phyloP scores from a whole-genome alignment of 495 filamentous ascomycete genomes.

The Elaphomyces granulatus region DNA sequence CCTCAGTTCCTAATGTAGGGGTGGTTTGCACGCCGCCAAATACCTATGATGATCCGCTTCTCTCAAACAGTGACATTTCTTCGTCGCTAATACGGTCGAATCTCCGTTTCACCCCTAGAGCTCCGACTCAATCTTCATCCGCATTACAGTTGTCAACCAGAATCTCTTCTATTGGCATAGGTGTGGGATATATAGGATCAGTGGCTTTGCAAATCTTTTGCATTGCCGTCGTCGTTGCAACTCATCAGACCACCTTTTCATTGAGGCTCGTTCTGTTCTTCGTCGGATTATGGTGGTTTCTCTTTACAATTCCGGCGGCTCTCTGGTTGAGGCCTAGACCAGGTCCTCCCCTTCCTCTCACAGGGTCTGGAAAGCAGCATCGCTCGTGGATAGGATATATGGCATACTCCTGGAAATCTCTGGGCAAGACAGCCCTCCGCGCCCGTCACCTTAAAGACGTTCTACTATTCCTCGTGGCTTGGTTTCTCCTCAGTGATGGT shows the following conservation, averaged over 20 bases:
- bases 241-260: constrained; percentile 60
- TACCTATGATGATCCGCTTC: constrained; percentile 10
- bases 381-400: constrained; percentile 50
- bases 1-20: not conserved
- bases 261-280: constrained; percentile 72
- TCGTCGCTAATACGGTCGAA: not conserved
- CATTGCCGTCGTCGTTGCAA: constrained; percentile 53
- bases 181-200: constrained; percentile 77
- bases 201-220: constrained; percentile 64
- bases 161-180: constrained; percentile 81
- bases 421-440: constrained; percentile 63
- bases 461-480: constrained; percentile 72
- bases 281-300: constrained; percentile 88
- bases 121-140: not conserved
- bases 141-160: constrained; percentile 49
- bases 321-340: constrained; percentile 85
- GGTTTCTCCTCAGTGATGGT: constrained; percentile 88
- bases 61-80: constrained; percentile 4
- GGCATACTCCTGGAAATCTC: constrained; percentile 66
- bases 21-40: not conserved
- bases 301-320: constrained; percentile 79
- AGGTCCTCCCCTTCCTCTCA: constrained; percentile 54
- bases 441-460: constrained; percentile 75
- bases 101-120: not conserved
- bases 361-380: constrained; percentile 21